These are phyloP conservation scores for Pterulicium gracile DNA, from an alignment of 1,284 basidiomycete species.

Conservation along the genomic window DNA sequence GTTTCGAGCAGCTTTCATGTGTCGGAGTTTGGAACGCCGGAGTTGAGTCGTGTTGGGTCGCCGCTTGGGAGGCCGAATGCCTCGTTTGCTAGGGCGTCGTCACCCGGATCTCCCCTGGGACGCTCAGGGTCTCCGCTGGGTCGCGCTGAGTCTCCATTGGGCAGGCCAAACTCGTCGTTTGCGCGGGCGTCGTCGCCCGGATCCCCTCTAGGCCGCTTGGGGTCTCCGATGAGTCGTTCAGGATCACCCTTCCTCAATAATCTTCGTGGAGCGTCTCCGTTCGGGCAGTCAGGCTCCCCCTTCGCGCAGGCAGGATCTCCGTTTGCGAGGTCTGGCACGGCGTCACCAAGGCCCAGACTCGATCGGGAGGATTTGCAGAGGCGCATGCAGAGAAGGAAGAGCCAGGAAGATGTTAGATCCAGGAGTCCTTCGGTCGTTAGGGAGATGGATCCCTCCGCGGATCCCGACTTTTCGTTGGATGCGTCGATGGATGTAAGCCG, in stretches of 20 bases:
- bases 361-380: conserved; percentile 1
- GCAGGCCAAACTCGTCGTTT: background rate
- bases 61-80: background rate
- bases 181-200: background rate
- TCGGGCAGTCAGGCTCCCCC: too few relatives aligned
- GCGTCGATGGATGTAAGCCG: too few relatives aligned
- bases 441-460: too few relatives aligned
- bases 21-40: too few relatives aligned
- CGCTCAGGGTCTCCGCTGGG: background rate
- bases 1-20: too few relatives aligned
- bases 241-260: background rate
- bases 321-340: background rate
- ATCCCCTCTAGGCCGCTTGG: background rate
- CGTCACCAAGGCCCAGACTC: background rate
- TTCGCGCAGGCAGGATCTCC: background rate
- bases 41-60: background rate
- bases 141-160: background rate
- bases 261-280: too few relatives aligned
- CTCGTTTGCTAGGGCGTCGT: background rate
- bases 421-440: background rate
- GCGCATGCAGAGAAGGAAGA: background rate
- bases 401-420: background rate
- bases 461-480: too few relatives aligned
- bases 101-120: background rate
- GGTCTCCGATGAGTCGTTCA: background rate